Percentiles rank a stretch among this genome's conserved stretches.
phyloP scores from a whole-genome alignment of 2,329 filamentous ascomycete species.

The Byssochlamys sp. region DNA sequence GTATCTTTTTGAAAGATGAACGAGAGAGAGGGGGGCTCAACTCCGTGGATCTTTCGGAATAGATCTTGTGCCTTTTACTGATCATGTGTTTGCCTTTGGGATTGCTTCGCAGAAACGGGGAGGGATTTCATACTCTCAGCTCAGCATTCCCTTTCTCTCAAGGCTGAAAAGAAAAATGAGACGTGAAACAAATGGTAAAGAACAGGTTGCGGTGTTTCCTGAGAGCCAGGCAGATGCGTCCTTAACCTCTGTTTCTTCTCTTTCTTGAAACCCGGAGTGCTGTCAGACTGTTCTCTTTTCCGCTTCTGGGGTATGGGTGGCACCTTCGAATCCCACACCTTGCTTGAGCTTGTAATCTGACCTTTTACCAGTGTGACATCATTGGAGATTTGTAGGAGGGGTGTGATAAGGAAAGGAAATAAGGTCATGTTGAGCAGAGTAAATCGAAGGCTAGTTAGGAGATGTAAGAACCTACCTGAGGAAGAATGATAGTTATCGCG shows the following conservation, averaged over 20 bases:
- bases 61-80: conserved; percentile 17
- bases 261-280: background rate
- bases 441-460: background rate
- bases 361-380: conserved; percentile 40
- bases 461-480: background rate
- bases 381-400: conserved; percentile 22
- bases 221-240: background rate
- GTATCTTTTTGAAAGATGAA: background rate
- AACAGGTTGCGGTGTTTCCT: background rate
- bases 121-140: conserved; percentile 1
- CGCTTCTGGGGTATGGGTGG: conserved; percentile 5
- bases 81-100: conserved; percentile 16
- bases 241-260: background rate
- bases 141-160: background rate
- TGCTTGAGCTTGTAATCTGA: conserved; percentile 25
- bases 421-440: background rate
- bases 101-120: conserved; percentile 1
- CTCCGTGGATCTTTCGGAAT: conserved; percentile 15
- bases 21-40: background rate
- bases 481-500: background rate
- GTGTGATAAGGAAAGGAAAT: background rate
- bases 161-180: background rate
- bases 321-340: conserved; percentile 14
- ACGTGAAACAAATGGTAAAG: background rate
- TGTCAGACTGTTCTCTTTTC: background rate